Base-by-base conservation (phyloP, 2,329 filamentous ascomycete species). In the Fusarium azukiicola region DNA sequence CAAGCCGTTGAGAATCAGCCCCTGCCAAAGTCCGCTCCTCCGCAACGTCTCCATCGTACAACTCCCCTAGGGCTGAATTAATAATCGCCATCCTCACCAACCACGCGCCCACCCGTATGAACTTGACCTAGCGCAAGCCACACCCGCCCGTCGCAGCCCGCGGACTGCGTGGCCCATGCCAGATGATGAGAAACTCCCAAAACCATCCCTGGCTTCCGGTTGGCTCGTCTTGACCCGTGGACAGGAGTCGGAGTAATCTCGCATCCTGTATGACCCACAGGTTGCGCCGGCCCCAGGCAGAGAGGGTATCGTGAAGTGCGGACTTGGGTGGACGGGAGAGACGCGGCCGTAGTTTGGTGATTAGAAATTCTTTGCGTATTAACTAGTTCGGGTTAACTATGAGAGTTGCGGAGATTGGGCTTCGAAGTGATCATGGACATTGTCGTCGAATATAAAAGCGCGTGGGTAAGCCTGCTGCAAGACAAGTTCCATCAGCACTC, bases 11-110 rank as follows among this genome's bases (percentile, higher is more conserved):
- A 66, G 10, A 66, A 44, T 38, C n/a, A 27, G 13, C 36, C 23
- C 61, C 69, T 44, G 40, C 56, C 61, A 67, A 82, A 82, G 80
- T 82, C 79, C 79, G 80, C 80, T 78, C 67, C 72, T 78, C 78
- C 79, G 79, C 80, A 74, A 42, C n/a, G 49, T 44, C 40, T 32
- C 61, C 64, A 32, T 50, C 44, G 19, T 9, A 36, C 44, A 54
- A 47, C 27, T 40, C 27, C 21, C 36, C 56, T 49, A 46, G 46
- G 56, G 76, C 52, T 74, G 78, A 81, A 83, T 82, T 83, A 81
- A 74, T 81, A 82, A 83, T 82, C 79, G 32, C 36, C 27, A 4
- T 17, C 42, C 58, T 54, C 56, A 40, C 70, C 64, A 21, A 46
- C 69, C 36, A 56, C 50, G 56, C 75, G 44, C 71, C 64, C 38